A percentile compares a stretch with the other conserved stretches of the same genome.
These are phyloP conservation scores for Neocallimastix lanati DNA, from an alignment of 192 early-diverging fungal species.

Conservation along the genomic window DNA sequence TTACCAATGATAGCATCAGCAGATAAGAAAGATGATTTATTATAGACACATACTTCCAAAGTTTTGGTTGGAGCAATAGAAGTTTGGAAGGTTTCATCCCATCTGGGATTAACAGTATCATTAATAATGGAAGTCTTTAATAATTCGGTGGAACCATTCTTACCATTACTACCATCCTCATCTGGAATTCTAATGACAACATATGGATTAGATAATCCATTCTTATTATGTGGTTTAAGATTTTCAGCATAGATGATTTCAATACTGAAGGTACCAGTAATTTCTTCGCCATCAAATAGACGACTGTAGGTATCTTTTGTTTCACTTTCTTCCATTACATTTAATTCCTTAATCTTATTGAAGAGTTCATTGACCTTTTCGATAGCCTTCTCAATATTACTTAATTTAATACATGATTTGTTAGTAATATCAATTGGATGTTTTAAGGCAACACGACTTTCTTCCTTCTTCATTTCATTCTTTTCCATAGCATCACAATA, in stretches of 20 bases:
- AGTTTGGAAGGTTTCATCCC: conserved; percentile 61
- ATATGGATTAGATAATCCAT: conserved; percentile 30
- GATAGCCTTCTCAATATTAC: conserved; percentile 31
- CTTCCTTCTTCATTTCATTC: conserved; percentile 16
- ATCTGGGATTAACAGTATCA: conserved; percentile 52
- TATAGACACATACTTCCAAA: conserved; percentile 21
- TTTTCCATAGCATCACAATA: conserved; percentile 33
- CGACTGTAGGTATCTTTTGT: neutral
- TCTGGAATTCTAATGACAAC: conserved; percentile 27
- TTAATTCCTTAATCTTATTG: conserved; percentile 18
- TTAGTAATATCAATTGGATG: neutral
- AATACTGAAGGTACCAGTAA: conserved; percentile 4
- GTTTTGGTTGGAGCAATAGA: conserved; percentile 27
- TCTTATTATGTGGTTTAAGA: conserved; percentile 27
- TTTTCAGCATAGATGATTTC: conserved; percentile 31
- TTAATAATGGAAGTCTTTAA: conserved; percentile 27
- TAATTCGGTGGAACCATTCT: conserved; percentile 7
- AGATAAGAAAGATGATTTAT: conserved; percentile 20
- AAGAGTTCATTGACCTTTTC: conserved; percentile 28
- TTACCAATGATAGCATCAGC: conserved; percentile 27
- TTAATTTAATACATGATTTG: conserved; percentile 32
- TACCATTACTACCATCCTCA: conserved; percentile 3
- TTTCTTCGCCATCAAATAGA: neutral
- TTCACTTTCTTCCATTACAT: conserved; percentile 6
- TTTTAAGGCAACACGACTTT: neutral